Base-by-base conservation (phyloP, 2,329 filamentous ascomycete species). In the Knoxdaviesia proteae region DNA sequence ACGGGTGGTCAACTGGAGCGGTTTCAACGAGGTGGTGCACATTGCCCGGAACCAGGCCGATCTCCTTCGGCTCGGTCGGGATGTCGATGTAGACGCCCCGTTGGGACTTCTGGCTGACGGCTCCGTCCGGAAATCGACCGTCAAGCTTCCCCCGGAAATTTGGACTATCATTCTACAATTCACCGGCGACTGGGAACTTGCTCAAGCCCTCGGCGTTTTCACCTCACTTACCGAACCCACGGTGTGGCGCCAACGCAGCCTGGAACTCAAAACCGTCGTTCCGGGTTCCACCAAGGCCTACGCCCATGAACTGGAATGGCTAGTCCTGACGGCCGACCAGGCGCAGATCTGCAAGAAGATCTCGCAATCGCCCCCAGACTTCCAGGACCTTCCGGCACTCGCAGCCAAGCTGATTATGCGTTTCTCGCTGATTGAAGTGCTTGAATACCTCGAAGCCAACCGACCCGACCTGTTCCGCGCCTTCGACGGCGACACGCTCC, bases 331-430 rank as follows among this genome's bases (percentile, higher is more conserved):
- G 1, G 75, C 77, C 43, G 73, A 76, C 34, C 71, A 82, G 5
- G 59, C 69, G 0, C 74, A 78, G 34, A 78, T 93, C 47, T 84
- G 83, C 54, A 71, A 74, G 42, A 77, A 83, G 51, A 69, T 94
- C 36, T 72, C 79, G 6, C 60, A 73, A 35, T 80, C 82, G 11
- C 77, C 80, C 0, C 74, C 80, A 34, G 74, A 74, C 31, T 80
- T 84, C 49, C 63, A 64, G 48, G 67, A 79, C 48, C 67, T 94
- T 8, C 90, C 86, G 0, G 79, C 79, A 3, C 66, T 92, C 1
- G 82, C 83, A 35, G 81, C 90, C 47, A 86, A 87, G 53, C 71
- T 94, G 36, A 86, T 94, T 50, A 84, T 94, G 63, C 86, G 90
- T 49, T 94, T 94, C 56, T 82, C 79, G 37, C 77, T 88, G 50